phyloP scores from a whole-genome alignment of 768 basidiomycete species.

The Imleria badia region DNA sequence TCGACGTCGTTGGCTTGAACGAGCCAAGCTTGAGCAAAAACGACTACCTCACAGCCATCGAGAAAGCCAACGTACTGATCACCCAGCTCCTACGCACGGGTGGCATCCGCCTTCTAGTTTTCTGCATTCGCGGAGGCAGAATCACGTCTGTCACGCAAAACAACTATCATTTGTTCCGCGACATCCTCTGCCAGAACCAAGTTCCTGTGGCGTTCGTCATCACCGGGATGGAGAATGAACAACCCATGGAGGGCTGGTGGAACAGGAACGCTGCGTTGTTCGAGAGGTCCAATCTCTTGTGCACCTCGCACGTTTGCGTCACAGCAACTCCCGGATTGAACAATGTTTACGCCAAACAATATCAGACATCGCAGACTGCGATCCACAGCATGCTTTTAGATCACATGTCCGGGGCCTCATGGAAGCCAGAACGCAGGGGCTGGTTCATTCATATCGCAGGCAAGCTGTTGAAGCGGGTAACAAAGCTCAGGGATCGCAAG shows the following conservation, averaged over 20 bases:
- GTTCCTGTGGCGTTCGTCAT: constrained; percentile 33
- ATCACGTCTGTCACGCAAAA: constrained; percentile 21
- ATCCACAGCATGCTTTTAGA: constrained; percentile 21
- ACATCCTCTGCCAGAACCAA: constrained; percentile 28
- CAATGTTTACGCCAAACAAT: no score
- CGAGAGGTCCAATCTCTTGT: constrained; percentile 8
- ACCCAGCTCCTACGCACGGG: constrained; percentile 25
- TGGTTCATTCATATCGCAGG: constrained; percentile 26
- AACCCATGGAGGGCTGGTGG: constrained; percentile 35
- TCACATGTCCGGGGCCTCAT: constrained; percentile 19
- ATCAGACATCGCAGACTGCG: constrained; percentile 31
- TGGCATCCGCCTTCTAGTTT: constrained; percentile 30
- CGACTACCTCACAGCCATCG: constrained; percentile 25
- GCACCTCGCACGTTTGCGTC: constrained; percentile 39
- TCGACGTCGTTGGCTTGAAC: constrained; percentile 35
- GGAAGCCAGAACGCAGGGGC: constrained; percentile 16
- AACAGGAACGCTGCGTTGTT: constrained; percentile 31
- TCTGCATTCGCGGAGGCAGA: constrained; percentile 35
- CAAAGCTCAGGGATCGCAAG: constrained; percentile 4
- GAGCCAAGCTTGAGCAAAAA: constrained; percentile 20
- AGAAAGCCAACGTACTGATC: constrained; percentile 33
- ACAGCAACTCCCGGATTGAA: constrained; percentile 32
- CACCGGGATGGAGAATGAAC: constrained; percentile 32
- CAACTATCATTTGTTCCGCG: constrained; percentile 31
- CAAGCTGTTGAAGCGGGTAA: constrained; percentile 20